Evolutionary conservation across 2,329 filamentous ascomycete genomes (phyloP).

Genomic region (Arthrobotrys iridis): DNA sequence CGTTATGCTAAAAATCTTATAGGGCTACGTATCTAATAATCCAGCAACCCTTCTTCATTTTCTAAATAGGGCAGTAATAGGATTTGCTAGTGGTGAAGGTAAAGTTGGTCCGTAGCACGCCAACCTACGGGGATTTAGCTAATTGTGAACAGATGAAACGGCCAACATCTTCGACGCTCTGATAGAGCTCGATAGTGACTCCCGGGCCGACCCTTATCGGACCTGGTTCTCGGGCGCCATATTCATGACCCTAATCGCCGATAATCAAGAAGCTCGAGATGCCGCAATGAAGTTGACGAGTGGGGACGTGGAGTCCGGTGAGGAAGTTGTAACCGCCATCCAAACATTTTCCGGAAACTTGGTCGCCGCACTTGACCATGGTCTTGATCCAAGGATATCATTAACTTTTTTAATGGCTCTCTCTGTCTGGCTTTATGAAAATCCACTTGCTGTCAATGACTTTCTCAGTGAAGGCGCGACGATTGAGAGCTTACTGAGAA

Average conservation of each 20-base stretch:
- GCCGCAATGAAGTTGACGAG: slow-evolving; percentile 84
- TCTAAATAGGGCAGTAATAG: slow-evolving; percentile 85
- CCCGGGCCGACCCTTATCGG: slow-evolving; percentile 77
- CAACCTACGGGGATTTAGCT: neutral
- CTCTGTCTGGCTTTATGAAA: slow-evolving; percentile 89
- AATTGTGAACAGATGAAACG: slow-evolving; percentile 76
- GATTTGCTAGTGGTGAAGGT: slow-evolving; percentile 67
- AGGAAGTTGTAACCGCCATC: slow-evolving; percentile 94
- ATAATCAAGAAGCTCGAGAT: slow-evolving; percentile 75
- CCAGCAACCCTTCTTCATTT: slow-evolving; percentile 85
- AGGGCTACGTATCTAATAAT: slow-evolving; percentile 80
- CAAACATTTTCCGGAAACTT: slow-evolving; percentile 88
- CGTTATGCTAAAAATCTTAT: neutral
- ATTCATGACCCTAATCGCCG: slow-evolving; percentile 83
- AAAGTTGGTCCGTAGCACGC: neutral
- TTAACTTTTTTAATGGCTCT: slow-evolving; percentile 91
- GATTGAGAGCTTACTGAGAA: slow-evolving; percentile 83
- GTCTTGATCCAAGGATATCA: slow-evolving; percentile 79
- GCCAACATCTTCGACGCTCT: slow-evolving; percentile 89
- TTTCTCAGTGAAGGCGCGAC: slow-evolving; percentile 92
- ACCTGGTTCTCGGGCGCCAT: slow-evolving; percentile 90
- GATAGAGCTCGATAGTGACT: slow-evolving; percentile 71
- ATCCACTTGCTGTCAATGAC: slow-evolving; percentile 89
- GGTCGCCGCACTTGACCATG: slow-evolving; percentile 78
- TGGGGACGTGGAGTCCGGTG: slow-evolving; percentile 85